These are phyloP conservation scores for Nicotiana sylvestris DNA, from an alignment of 257 asterid genomes.

Conservation along the genomic window DNA sequence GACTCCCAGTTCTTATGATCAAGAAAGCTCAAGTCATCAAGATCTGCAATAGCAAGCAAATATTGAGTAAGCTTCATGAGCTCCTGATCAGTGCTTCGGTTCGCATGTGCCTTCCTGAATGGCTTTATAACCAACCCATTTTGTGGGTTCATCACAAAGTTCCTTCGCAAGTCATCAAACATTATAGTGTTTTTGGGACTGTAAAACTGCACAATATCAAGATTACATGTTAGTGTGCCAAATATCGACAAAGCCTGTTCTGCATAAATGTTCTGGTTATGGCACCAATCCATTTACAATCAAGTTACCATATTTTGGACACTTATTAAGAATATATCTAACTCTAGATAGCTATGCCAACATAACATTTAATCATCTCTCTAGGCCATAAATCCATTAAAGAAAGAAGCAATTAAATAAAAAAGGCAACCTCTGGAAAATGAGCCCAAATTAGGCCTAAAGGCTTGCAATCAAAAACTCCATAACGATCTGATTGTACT, in stretches of 20 bases:
- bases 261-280: neutral
- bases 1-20: conserved; percentile 87
- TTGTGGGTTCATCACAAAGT: conserved; percentile 94
- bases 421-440: conserved; percentile 63
- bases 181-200: conserved; percentile 73
- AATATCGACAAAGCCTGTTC: neutral
- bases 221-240: neutral
- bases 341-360: neutral
- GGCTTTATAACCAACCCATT: conserved; percentile 84
- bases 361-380: neutral
- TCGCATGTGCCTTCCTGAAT: conserved; percentile 74
- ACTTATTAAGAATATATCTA: neutral
- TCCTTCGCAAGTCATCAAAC: conserved; percentile 91
- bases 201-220: conserved; percentile 55
- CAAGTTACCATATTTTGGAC: neutral
- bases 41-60: conserved; percentile 78
- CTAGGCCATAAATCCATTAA: neutral
- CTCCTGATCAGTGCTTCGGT: conserved; percentile 67
- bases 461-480: conserved; percentile 87
- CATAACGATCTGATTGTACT: conserved; percentile 74
- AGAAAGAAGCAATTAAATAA: conserved; percentile 9
- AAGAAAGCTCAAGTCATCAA: conserved; percentile 70
- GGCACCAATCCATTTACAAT: neutral
- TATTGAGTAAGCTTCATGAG: conserved; percentile 85
- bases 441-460: conserved; percentile 93